Conservation (phyloP, 139 green algal genomes). For the Coelastrella sp. region DNA sequence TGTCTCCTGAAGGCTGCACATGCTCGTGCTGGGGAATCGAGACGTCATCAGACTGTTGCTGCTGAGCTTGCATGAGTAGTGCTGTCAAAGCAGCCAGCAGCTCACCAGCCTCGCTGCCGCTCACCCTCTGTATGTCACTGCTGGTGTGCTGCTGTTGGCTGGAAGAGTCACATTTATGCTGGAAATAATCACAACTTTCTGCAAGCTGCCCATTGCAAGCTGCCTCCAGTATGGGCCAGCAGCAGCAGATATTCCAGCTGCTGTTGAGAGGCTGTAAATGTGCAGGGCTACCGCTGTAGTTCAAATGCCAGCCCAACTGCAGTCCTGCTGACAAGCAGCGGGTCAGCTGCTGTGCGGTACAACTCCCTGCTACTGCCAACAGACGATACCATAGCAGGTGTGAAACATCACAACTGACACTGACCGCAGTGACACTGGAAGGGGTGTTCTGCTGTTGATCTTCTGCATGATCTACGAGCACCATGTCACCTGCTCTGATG, state of each 20-base stretch:
- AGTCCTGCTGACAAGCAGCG: neutral
- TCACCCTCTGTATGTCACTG: no score
- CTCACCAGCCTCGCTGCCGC: conserved; percentile 18
- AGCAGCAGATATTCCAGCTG: neutral
- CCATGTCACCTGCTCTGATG: neutral
- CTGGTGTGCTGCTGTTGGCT: neutral
- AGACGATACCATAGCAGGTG: conserved; percentile 10
- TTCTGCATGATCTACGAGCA: neutral
- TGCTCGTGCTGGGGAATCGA: no score
- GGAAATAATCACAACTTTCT: neutral
- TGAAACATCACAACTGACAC: neutral
- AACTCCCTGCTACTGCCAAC: conserved; percentile 6
- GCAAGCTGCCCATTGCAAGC: neutral
- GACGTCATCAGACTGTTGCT: no score
- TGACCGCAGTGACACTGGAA: neutral
- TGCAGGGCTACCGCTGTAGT: no score
- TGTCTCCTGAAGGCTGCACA: neutral
- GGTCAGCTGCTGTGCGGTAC: conserved; percentile 26
- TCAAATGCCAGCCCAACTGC: conserved; percentile 2
- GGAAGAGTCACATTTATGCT: neutral
- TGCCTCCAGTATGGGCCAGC: conserved; percentile 2
- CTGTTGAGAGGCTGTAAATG: no score
- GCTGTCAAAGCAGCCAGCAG: conserved; percentile 1
- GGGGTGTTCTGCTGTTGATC: neutral
- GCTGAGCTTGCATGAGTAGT: no score